phyloP scores from a whole-genome alignment of 371 early-diverging fungal genomes.

The Rhizopus stolonifer region DNA sequence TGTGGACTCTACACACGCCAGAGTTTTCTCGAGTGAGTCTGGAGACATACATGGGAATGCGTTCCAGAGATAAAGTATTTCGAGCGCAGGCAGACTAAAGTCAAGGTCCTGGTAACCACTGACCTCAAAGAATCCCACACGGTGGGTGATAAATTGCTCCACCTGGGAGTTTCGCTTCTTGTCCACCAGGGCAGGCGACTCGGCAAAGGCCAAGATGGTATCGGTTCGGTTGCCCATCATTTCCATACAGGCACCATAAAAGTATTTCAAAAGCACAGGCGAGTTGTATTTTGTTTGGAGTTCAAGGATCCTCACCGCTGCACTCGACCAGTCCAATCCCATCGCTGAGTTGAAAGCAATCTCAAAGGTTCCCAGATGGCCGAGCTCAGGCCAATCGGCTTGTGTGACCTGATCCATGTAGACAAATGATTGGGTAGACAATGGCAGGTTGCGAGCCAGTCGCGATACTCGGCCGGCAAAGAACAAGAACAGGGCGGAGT shows the following conservation, averaged over 20 bases:
- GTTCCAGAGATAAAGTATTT: slow-evolving; percentile 61
- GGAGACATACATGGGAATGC: slow-evolving; percentile 55
- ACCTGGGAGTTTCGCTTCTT: slow-evolving; percentile 53
- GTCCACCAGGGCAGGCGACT: slow-evolving; percentile 47
- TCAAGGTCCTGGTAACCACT: slow-evolving; percentile 60
- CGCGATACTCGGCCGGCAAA: slow-evolving; percentile 62
- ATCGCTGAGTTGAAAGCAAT: slow-evolving; percentile 60
- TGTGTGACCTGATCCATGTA: slow-evolving; percentile 48
- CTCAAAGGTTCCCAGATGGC: slow-evolving; percentile 57
- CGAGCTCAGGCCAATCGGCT: slow-evolving; percentile 51
- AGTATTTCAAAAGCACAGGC: slow-evolving; percentile 56
- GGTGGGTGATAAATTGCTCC: slow-evolving; percentile 56
- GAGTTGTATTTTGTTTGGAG: slow-evolving; percentile 53
- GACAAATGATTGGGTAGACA: slow-evolving; percentile 50
- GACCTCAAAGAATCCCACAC: slow-evolving; percentile 52
- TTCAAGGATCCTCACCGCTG: slow-evolving; percentile 40
- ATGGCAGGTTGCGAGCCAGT: slow-evolving; percentile 42
- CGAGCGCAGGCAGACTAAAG: slow-evolving; percentile 53
- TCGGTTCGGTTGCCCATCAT: slow-evolving; percentile 51
- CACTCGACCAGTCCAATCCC: slow-evolving; percentile 54
- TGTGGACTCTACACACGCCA: slow-evolving; percentile 43
- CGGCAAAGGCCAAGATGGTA: slow-evolving; percentile 51
- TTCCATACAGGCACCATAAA: slow-evolving; percentile 59
- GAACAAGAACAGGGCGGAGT: slow-evolving; percentile 63
- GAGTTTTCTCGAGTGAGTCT: slow-evolving; percentile 31